Percentiles rank a stretch among this genome's conserved stretches.
Conservation (phyloP, 805 yeast species). For the Wilhelminamyces savonicus region DNA sequence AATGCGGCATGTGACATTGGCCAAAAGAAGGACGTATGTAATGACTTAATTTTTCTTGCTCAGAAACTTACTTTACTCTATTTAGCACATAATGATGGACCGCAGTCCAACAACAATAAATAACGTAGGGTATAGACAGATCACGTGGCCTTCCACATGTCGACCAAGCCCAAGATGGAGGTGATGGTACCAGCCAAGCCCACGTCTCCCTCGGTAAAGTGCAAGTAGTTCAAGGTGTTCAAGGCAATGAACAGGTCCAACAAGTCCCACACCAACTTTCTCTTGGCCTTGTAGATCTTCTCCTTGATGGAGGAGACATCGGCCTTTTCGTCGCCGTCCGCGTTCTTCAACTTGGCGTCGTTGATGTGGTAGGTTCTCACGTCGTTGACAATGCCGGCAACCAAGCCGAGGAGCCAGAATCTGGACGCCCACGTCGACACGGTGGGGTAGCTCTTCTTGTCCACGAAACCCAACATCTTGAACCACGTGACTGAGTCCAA, state of each 20-base stretch:
- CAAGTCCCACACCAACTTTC: slow-evolving; percentile 69
- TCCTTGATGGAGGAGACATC: slow-evolving; percentile 27
- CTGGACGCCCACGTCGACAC: slow-evolving; percentile 55
- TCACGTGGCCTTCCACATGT: slow-evolving; percentile 52
- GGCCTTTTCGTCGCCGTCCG: slow-evolving; percentile 16
- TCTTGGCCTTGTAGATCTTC: slow-evolving; percentile 45
- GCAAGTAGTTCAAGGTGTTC: slow-evolving; percentile 55
- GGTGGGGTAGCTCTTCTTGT: slow-evolving; percentile 38
- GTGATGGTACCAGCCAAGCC: slow-evolving; percentile 84
- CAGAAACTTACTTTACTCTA: slow-evolving; percentile 1
- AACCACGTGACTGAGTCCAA: slow-evolving; percentile 61
- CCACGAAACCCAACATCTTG: slow-evolving; percentile 51
- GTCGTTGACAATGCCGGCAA: slow-evolving; percentile 57
- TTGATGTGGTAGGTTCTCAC: slow-evolving; percentile 45
- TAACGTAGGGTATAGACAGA: slow-evolving; percentile 1
- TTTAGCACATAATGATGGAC: neutral
- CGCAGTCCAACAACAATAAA: neutral
- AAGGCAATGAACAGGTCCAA: slow-evolving; percentile 73
- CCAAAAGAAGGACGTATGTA: too few species aligned
- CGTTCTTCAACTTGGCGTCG: slow-evolving; percentile 25
- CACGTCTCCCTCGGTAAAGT: slow-evolving; percentile 68
- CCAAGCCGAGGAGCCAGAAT: slow-evolving; percentile 73
- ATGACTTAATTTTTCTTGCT: too few species aligned
- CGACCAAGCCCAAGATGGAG: slow-evolving; percentile 69
- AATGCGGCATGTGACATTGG: neutral